phyloP scores from a whole-genome alignment of 148 eudicot species.

The Heliosperma pusillum region DNA sequence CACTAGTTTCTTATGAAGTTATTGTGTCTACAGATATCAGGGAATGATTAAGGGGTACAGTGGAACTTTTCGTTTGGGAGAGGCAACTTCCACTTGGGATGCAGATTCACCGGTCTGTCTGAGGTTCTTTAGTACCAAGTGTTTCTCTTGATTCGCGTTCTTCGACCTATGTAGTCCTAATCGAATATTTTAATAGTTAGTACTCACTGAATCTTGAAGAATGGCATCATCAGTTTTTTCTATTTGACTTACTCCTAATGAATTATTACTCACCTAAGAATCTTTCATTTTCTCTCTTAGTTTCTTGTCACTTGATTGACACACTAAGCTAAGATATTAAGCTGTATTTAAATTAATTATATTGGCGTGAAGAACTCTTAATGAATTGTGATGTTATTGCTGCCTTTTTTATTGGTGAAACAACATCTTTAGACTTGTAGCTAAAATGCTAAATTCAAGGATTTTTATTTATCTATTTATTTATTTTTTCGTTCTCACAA shows the following conservation, averaged over 20 bases:
- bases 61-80: slow-evolving; percentile 91
- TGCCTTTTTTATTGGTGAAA: background rate
- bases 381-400: background rate
- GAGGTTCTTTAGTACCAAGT: slow-evolving; percentile 20
- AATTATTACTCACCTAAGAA: background rate
- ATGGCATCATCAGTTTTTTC: background rate
- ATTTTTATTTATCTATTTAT: too few species aligned
- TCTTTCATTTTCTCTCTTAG: background rate
- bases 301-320: slow-evolving; percentile 2
- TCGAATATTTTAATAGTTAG: background rate
- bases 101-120: slow-evolving; percentile 94
- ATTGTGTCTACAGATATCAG: slow-evolving; percentile 63
- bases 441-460: background rate
- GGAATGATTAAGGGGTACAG: slow-evolving; percentile 97
- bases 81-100: slow-evolving; percentile 99
- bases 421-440: background rate
- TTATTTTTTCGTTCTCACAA: background rate
- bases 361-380: background rate
- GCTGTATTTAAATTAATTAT: background rate
- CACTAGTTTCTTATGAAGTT: slow-evolving; percentile 1
- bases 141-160: slow-evolving; percentile 1
- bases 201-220: background rate
- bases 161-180: slow-evolving; percentile 2
- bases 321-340: background rate
- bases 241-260: background rate